A percentile compares a stretch with the other conserved stretches of the same genome.
Evolutionary conservation across 73 alveolate species (phyloP).

Genomic region (Symbiodinium pilosum): DNA sequence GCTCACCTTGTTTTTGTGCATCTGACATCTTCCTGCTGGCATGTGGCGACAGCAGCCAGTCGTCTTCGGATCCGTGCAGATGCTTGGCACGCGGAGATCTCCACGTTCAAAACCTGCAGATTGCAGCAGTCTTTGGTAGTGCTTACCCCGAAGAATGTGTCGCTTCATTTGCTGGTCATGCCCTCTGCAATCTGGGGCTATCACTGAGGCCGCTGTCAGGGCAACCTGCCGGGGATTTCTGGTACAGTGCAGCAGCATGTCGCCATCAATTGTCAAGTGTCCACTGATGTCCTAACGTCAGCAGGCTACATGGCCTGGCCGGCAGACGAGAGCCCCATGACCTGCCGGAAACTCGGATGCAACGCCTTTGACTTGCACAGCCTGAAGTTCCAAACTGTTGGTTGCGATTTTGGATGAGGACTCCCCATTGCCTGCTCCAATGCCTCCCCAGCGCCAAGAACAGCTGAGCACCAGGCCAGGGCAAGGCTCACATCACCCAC

Average conservation of each 20-base stretch:
- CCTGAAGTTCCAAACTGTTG: too few relatives aligned
- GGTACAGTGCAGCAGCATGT: neutral
- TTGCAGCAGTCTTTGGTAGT: neutral
- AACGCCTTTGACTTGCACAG: too few relatives aligned
- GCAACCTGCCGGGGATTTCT: neutral
- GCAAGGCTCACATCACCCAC: slow-evolving; percentile 66
- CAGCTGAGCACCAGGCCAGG: neutral
- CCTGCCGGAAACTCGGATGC: too few relatives aligned
- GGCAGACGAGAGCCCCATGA: slow-evolving; percentile 54
- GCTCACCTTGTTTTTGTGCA: too few relatives aligned
- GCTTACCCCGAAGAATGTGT: too few relatives aligned
- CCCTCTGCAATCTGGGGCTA: neutral
- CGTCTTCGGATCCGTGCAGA: neutral
- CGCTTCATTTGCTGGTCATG: neutral
- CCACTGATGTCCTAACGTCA: neutral
- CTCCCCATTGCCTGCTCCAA: too few relatives aligned
- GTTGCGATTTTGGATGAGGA: too few relatives aligned
- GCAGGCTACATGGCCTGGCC: slow-evolving; percentile 7
- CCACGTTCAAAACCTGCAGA: slow-evolving; percentile 3
- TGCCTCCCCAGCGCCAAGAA: too few relatives aligned
- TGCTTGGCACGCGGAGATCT: neutral
- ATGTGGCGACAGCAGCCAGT: neutral
- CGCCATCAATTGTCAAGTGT: neutral
- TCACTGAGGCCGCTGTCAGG: neutral
- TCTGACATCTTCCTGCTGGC: neutral